These are phyloP conservation scores for Aethionema arabicum DNA, from an alignment of 345 rosid genomes.

Conservation along the genomic window DNA sequence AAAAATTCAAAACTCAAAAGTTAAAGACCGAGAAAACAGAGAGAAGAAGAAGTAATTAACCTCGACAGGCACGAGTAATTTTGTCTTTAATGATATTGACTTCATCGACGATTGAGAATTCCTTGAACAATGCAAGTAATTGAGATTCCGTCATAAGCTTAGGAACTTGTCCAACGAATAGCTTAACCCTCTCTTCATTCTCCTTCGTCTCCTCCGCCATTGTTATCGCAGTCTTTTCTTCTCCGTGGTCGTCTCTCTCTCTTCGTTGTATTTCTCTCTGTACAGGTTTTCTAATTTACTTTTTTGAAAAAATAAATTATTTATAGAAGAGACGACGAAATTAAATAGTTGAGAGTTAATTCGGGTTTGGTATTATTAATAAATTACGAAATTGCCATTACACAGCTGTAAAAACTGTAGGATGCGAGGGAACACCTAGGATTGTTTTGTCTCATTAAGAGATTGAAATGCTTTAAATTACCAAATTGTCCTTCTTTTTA, in stretches of 20 bases:
- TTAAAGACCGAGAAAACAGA: conserved; percentile 19
- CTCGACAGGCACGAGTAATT: conserved; percentile 81
- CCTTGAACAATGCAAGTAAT: conserved; percentile 79
- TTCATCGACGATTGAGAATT: conserved; percentile 81
- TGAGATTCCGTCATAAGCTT: conserved; percentile 87
- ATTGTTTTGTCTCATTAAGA: conserved; percentile 29
- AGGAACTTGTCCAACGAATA: conserved; percentile 98
- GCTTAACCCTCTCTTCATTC: conserved; percentile 81
- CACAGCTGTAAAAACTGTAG: conserved; percentile 30
- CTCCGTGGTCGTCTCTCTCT: conserved; percentile 18
- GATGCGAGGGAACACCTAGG: conserved; percentile 30
- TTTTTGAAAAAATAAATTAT: not conserved
- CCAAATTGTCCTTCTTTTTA: conserved; percentile 1
- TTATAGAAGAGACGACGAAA: not conserved
- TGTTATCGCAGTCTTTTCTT: conserved; percentile 36
- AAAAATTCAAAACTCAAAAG: not conserved
- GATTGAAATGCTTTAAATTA: not conserved
- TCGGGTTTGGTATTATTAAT: conserved; percentile 4
- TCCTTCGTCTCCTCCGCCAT: conserved; percentile 64
- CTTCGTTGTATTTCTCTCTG: conserved; percentile 5
- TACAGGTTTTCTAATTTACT: conserved; percentile 6
- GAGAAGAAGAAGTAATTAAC: conserved; percentile 34
- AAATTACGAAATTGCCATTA: conserved; percentile 27
- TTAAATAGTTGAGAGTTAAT: conserved; percentile 17
- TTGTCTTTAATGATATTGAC: conserved; percentile 98